Base-by-base conservation (phyloP, 2,329 filamentous ascomycete species). In the Domatiomyces globalis region DNA sequence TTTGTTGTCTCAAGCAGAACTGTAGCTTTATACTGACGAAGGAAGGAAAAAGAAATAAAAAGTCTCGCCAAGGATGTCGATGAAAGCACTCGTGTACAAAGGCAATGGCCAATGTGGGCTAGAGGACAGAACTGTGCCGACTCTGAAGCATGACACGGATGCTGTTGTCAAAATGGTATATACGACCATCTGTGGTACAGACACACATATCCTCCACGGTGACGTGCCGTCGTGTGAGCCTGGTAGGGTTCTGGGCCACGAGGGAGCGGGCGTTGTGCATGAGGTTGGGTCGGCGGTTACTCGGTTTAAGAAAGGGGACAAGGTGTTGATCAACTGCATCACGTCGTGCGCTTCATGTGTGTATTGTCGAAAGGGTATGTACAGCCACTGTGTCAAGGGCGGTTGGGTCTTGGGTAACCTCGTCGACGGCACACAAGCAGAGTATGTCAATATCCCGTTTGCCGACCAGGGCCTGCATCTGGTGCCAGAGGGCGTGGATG, bases 361-460 rank as follows among this genome's bases (percentile, higher is more conserved):
- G 18, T 75, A 71, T 61, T 79, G 76, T 56, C 69, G 70, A 5
- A 64, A 63, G 46, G 72, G 71, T 19, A 75, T 79, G 71, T 66
- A 67, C 52, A 73, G 73, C 25, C 74, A 77, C 56, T 80, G 77
- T 61, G 66, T 66, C 6, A 72, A 69, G 10, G 76, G 74, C 22
- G 75, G 76, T 3, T 79, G 76, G 76, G 67, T 71, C 4, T 64
- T 80, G 1, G 76, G 77, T 18, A 73, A 79, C 58, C 66, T 65
- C 0, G 68, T 72, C 18, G 73, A 77, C 56, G 75, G 75, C 45
- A 77, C 73, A 0, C 75, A 79, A 58, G 76, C 75, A n/a, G 75
- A 78, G 58, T 78, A 73, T 54, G 74, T 78, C 39, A 67, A 74
- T 18, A 70, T 78, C 44, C 73, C 73, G 1, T 70, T 73, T 58